These are phyloP conservation scores for Blastobotrys ciferrii DNA, from an alignment of 1,139 yeast genomes.

Conservation along the genomic window DNA sequence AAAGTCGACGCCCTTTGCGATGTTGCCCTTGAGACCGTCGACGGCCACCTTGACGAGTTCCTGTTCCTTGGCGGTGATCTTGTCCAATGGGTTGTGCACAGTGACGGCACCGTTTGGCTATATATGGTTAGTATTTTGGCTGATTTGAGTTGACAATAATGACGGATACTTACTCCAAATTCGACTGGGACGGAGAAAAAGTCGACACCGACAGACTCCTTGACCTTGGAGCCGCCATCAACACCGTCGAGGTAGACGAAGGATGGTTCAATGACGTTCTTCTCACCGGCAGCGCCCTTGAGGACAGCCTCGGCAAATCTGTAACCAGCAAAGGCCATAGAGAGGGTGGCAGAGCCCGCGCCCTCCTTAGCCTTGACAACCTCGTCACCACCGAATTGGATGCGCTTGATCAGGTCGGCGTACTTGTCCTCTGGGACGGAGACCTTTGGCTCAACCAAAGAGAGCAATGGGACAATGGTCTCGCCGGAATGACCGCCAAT, in stretches of 20 bases:
- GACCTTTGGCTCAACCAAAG: constrained; percentile 56
- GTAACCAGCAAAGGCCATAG: constrained; percentile 99
- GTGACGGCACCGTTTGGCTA: constrained; percentile 72
- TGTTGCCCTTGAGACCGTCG: constrained; percentile 70
- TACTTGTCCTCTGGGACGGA: constrained; percentile 49
- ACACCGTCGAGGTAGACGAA: constrained; percentile 46
- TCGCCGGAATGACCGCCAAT: constrained; percentile 99
- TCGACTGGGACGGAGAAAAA: constrained; percentile 88
- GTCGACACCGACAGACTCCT: constrained; percentile 57
- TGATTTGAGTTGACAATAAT: constrained; percentile 14
- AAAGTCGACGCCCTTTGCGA: constrained; percentile 67
- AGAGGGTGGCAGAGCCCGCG: constrained; percentile 97
- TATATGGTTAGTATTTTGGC: constrained; percentile 9
- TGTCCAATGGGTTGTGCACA: constrained; percentile 46
- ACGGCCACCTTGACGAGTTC: constrained; percentile 75
- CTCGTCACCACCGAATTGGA: constrained; percentile 98
- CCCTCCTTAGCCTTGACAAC: constrained; percentile 98
- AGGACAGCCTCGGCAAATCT: constrained; percentile 87
- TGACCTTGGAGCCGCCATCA: constrained; percentile 39
- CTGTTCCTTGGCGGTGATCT: constrained; percentile 37
- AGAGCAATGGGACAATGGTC: constrained; percentile 93
- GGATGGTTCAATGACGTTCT: constrained; percentile 72
- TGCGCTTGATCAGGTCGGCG: constrained; percentile 82
- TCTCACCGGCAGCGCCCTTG: constrained; percentile 57
- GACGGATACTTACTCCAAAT: constrained; percentile 47